Percentiles rank a stretch among this genome's conserved stretches.
Evolutionary conservation across 169 alveolate species (phyloP).

Genomic region (Theileria equi): DNA sequence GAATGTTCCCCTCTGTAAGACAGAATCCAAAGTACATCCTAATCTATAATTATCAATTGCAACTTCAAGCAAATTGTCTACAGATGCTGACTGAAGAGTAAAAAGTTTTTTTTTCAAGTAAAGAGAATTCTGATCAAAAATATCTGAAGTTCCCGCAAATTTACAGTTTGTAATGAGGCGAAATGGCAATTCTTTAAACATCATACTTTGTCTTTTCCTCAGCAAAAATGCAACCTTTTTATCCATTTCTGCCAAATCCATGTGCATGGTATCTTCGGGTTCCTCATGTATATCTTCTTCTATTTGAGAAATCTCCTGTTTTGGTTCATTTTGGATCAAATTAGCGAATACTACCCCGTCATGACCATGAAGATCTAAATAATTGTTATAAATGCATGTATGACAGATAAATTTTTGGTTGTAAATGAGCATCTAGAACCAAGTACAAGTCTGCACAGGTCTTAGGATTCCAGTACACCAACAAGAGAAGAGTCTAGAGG

Average conservation of each 20-base stretch:
- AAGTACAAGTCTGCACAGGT: too few species aligned
- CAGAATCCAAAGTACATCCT: slow-evolving; percentile 22
- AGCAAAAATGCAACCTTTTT: slow-evolving; percentile 30
- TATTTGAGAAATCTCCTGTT: slow-evolving; percentile 3
- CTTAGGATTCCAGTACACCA: too few species aligned
- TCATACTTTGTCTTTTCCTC: slow-evolving; percentile 27
- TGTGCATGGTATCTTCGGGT: not conserved
- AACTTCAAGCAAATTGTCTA: slow-evolving; percentile 36
- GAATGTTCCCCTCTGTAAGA: slow-evolving; percentile 29
- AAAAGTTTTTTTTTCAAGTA: slow-evolving; percentile 12
- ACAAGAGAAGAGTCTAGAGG: too few species aligned
- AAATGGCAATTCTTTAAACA: slow-evolving; percentile 34
- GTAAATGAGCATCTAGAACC: too few species aligned
- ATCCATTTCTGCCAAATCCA: slow-evolving; percentile 22
- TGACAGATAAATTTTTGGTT: too few species aligned
- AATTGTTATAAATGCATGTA: too few species aligned
- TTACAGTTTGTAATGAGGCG: slow-evolving; percentile 45
- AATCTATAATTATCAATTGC: slow-evolving; percentile 16
- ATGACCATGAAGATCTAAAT: too few species aligned
- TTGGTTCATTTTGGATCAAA: slow-evolving; percentile 23
- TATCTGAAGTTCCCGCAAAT: slow-evolving; percentile 37
- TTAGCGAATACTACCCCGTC: slow-evolving; percentile 43
- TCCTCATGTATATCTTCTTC: slow-evolving; percentile 21
- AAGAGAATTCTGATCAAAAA: slow-evolving; percentile 29
- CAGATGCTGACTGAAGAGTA: not conserved